Evolutionary conservation across 495 filamentous ascomycete species (phyloP), one percentile per base, ranked within the genome.

Genomic region (Aspergillus affinis): DNA sequence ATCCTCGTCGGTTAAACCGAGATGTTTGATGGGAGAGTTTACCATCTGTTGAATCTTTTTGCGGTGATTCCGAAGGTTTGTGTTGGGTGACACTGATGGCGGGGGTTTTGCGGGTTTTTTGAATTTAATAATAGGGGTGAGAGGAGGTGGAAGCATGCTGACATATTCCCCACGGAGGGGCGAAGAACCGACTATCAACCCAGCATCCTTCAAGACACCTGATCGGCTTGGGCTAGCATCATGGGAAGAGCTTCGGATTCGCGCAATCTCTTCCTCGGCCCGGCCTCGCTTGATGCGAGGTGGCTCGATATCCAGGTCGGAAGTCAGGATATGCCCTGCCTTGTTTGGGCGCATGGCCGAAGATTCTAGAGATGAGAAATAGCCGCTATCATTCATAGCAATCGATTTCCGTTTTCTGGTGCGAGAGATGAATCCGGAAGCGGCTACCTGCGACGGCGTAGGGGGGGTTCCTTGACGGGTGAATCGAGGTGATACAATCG

Each of bases 281-380:
- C 94, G 87, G 21, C 94, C 94, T 55, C 90, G 85, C 75, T 93
- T 96, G 56, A 92, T 85, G 51, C 86, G 85, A 30, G 86, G 89
- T 17, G 87, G 87, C 48, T 91, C 90, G 30, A 88, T 81, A 63
- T 87, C 84, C 23, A 82, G 64, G 61, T 91, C 91, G 2, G 90
- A 91, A 9, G 86, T 88, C 57, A 88, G 74, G 3, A 90, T 80
- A 58, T 84, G 76, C 7, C 77, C 78, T 36, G 77, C 68, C 55
- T 84, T 84, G 54, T 85, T 84, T 27, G 88, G 86, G 32, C 93
- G 83, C 64, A 90, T 80, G n/a, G 81, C 91, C 0, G 94, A 97
- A 1, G 94, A 98, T 48, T 97, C 94, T n/a, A 98, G 77, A 0
- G 93, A 97, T 1, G 94, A 98, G 66, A 96, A 96, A 71, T 97